Conservation (phyloP, 495 filamentous ascomycete genomes). For the Hypomontagnella monticulosa region DNA sequence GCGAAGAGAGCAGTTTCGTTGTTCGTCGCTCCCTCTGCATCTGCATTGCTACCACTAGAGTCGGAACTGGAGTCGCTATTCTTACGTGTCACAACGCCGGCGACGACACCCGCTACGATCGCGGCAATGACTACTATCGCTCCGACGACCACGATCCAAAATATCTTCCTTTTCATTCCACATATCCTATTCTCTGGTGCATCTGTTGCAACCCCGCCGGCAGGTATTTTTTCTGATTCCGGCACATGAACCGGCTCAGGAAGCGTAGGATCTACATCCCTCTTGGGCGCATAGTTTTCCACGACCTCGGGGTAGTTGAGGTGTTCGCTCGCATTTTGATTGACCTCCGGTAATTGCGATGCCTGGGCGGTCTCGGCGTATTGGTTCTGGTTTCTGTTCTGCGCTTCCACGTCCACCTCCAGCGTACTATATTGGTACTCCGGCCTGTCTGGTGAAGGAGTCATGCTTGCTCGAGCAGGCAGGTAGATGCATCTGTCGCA, state of each 20-base stretch:
- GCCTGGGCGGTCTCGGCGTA: slow-evolving; percentile 19
- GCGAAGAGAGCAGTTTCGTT: slow-evolving; percentile 26
- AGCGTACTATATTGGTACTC: slow-evolving; percentile 41
- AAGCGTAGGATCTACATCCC: slow-evolving; percentile 25
- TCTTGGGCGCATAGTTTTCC: background rate
- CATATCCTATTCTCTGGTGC: slow-evolving; percentile 32
- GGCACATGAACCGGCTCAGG: slow-evolving; percentile 14
- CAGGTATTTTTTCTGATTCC: slow-evolving; percentile 2
- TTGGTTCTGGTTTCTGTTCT: slow-evolving; percentile 26
- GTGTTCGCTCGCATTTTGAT: slow-evolving; percentile 30
- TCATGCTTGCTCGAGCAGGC: slow-evolving; percentile 30
- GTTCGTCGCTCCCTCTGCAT: background rate
- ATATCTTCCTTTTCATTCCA: slow-evolving; percentile 35
- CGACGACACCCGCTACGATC: slow-evolving; percentile 36
- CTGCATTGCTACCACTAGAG: background rate
- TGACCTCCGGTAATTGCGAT: slow-evolving; percentile 26
- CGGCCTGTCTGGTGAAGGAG: slow-evolving; percentile 25
- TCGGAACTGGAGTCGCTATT: background rate
- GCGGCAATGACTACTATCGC: slow-evolving; percentile 32
- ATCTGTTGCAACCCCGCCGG: background rate
- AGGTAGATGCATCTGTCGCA: slow-evolving; percentile 8
- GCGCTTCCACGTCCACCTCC: slow-evolving; percentile 37
- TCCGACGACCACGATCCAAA: slow-evolving; percentile 31
- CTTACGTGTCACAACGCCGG: slow-evolving; percentile 25
- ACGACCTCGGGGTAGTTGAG: slow-evolving; percentile 35